Conservation (phyloP, 78 protist species). For the Polysphondylium violaceum region DNA sequence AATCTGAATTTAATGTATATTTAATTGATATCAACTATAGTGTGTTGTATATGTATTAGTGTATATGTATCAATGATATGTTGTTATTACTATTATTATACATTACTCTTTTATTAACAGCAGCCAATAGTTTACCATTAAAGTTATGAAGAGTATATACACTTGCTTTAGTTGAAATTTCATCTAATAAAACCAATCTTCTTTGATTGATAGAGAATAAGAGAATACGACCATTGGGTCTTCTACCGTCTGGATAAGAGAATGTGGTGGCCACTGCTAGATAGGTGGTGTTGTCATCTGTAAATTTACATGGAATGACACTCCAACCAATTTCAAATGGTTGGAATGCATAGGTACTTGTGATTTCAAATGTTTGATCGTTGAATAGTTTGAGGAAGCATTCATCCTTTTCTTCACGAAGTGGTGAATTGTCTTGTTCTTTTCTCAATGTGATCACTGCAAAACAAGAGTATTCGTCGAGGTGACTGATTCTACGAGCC, state of each 20-base stretch:
- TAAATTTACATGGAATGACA: not conserved
- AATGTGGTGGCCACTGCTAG: slow-evolving; percentile 92
- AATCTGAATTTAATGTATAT: too few relatives aligned
- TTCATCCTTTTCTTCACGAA: not conserved
- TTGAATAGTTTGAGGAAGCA: slow-evolving; percentile 58
- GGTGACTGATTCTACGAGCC: slow-evolving; percentile 88
- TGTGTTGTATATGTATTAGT: too few relatives aligned
- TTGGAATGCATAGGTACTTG: not conserved
- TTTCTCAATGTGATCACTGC: slow-evolving; percentile 35
- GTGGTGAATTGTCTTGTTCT: not conserved
- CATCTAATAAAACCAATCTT: slow-evolving; percentile 23
- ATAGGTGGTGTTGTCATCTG: slow-evolving; percentile 47
- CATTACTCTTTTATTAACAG: slow-evolving; percentile 82
- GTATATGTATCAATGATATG: too few relatives aligned
- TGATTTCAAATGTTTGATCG: slow-evolving; percentile 87
- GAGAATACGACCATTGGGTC: slow-evolving; percentile 89
- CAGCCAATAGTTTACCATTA: slow-evolving; percentile 87
- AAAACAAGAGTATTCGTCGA: slow-evolving; percentile 41
- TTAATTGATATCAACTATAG: too few relatives aligned
- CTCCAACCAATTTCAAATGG: slow-evolving; percentile 58
- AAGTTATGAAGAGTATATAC: slow-evolving; percentile 65
- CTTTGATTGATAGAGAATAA: slow-evolving; percentile 46
- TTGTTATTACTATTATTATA: too few relatives aligned
- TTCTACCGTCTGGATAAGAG: slow-evolving; percentile 29
- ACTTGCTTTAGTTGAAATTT: slow-evolving; percentile 44